Conservation (phyloP, 768 basidiomycete genomes). For the Russula dissimulans region DNA sequence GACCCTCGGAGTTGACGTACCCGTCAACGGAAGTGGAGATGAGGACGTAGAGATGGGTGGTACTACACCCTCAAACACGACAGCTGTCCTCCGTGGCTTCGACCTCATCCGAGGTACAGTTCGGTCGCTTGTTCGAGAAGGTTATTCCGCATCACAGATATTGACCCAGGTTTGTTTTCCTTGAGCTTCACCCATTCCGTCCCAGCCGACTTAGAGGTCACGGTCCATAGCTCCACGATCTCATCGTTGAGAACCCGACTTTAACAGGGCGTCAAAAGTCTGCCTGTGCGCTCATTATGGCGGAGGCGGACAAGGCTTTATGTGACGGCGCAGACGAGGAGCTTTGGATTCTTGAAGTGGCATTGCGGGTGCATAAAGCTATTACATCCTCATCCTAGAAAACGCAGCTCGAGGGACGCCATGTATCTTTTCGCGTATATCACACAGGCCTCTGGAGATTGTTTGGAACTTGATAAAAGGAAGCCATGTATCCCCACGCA, state of each 20-base stretch:
- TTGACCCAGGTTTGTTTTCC: constrained; percentile 62
- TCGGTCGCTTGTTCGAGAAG: constrained; percentile 69
- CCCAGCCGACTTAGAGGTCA: constrained; percentile 20
- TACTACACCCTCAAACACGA: constrained; percentile 17
- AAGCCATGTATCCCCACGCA: background rate
- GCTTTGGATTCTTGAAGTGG: constrained; percentile 86
- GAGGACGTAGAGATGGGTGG: constrained; percentile 42
- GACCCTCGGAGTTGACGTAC: constrained; percentile 62
- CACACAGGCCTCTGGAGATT: background rate
- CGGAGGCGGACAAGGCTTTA: constrained; percentile 92
- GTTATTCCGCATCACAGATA: constrained; percentile 87
- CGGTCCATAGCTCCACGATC: constrained; percentile 70
- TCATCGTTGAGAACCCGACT: constrained; percentile 74
- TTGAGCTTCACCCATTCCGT: constrained; percentile 14
- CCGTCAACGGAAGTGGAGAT: constrained; percentile 27
- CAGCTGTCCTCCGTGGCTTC: constrained; percentile 37
- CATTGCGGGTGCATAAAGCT: constrained; percentile 65
- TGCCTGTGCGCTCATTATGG: constrained; percentile 70
- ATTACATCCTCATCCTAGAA: constrained; percentile 24
- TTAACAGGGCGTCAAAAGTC: constrained; percentile 77
- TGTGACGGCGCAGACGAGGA: constrained; percentile 98
- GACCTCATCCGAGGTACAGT: constrained; percentile 61
- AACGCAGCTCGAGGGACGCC: background rate
- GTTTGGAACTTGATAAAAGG: background rate
- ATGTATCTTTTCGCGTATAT: background rate